These are phyloP conservation scores for Pilaira anomala DNA, from an alignment of 192 early-diverging fungal species.

Conservation along the genomic window DNA sequence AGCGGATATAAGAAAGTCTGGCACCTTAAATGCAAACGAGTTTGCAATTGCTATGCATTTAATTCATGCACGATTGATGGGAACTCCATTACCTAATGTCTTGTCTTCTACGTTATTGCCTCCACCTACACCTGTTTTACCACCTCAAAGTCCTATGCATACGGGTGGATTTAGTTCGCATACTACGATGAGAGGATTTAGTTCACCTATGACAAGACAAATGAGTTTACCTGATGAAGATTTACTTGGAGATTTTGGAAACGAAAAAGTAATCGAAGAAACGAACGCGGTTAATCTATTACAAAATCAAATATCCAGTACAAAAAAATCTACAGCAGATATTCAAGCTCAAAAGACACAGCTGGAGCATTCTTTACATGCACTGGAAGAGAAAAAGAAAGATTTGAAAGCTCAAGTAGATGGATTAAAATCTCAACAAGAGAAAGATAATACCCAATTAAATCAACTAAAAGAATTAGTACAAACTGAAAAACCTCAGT, in stretches of 20 bases:
- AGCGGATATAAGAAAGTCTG: conserved; percentile 60
- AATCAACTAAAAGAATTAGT: conserved; percentile 52
- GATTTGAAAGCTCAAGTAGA: conserved; percentile 55
- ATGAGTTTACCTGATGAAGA: conserved; percentile 17
- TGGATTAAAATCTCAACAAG: conserved; percentile 53
- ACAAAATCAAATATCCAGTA: conserved; percentile 52
- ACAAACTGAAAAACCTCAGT: conserved; percentile 35
- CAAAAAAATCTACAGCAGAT: conserved; percentile 50
- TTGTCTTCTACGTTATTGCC: conserved; percentile 61
- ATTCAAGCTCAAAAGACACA: conserved; percentile 51
- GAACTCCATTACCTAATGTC: conserved; percentile 49
- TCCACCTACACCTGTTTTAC: conserved; percentile 47
- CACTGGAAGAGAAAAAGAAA: conserved; percentile 56
- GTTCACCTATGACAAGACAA: too few relatives aligned
- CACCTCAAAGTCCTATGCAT: too few relatives aligned
- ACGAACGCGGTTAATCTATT: conserved; percentile 58
- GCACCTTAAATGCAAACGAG: conserved; percentile 63
- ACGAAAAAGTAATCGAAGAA: conserved; percentile 48
- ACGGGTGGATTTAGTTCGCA: conserved; percentile 10
- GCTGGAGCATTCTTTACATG: conserved; percentile 58
- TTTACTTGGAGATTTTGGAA: conserved; percentile 34
- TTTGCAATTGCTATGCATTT: conserved; percentile 82
- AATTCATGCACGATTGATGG: conserved; percentile 57
- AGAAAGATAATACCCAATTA: conserved; percentile 54
- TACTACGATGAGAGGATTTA: background rate